Evolutionary conservation across 1,284 basidiomycete genomes (phyloP), one percentile per base, ranked within the genome.

Genomic region (Austroboletus olivaceoglutinosus): DNA sequence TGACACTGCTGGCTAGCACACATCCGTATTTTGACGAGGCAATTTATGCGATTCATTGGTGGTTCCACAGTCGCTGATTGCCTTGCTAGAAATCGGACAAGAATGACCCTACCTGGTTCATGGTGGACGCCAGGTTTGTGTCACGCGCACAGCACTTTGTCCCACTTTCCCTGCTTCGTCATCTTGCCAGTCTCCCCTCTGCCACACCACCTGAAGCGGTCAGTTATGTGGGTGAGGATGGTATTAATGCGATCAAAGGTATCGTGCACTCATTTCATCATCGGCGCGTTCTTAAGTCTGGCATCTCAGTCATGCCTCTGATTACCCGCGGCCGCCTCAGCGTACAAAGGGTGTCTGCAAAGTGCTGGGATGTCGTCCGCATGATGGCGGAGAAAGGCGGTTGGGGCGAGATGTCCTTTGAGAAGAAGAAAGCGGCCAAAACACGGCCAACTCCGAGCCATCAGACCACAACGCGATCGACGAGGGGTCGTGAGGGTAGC

Each of bases 11-110:
- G 3, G 36, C 45, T 38, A 86, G 84, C 12, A 58, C 73, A 2
- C 93, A 97, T 68, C 93, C 94, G 0, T 99, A 98, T 70, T 95
- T 82, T 64, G 95, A 98, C 63, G 64, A 82, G 9, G 89, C 89
- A 64, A 3, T 48, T 53, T 63, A 39, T 33, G 51, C 47, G 19
- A 43, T 11, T 31, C 30, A 23, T 13, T 36, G 23, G 31, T 46
- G 18, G 10, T 33, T 43, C 39, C 45, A 29, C 49, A 48, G 44
- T 52, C 45, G 22, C 52, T 47, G 39, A 48, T 22, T 38, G 47
- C 37, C 25, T 39, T 13, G 27, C 36, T 58, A 90, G 78, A 96
- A 95, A 81, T 83, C 92, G 0, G 76, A 89, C 47, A 61, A 82
- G 60, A 76, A 80, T 2, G 74, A 81, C 10, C 95, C 95, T 1